These are phyloP conservation scores for Dryadomyces quercivorus DNA, from an alignment of 2,329 filamentous ascomycete species.

Conservation along the genomic window DNA sequence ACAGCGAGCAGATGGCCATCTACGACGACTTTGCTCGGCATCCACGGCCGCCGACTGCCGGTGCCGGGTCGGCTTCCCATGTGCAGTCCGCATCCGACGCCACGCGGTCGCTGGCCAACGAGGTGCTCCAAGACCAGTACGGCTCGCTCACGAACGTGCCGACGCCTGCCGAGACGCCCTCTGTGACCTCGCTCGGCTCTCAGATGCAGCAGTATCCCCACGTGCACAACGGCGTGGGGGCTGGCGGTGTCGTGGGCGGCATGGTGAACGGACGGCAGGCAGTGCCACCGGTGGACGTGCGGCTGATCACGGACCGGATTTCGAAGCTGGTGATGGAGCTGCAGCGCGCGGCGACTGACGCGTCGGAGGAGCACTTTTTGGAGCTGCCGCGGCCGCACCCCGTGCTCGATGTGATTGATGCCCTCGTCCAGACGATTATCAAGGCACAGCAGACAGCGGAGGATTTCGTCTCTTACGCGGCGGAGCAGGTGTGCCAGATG, in stretches of 20 bases:
- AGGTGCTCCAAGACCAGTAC: constrained; percentile 52
- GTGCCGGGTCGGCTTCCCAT: constrained; percentile 34
- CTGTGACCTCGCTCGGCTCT: constrained; percentile 37
- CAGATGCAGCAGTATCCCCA: constrained; percentile 46
- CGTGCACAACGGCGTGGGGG: constrained; percentile 26
- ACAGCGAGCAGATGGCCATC: constrained; percentile 84
- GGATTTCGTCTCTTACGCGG: constrained; percentile 45
- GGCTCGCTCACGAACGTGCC: constrained; percentile 42
- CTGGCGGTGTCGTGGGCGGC: background rate
- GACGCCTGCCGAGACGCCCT: constrained; percentile 47
- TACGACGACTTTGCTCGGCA: constrained; percentile 94
- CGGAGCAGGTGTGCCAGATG: constrained; percentile 44
- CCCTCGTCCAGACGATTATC: constrained; percentile 49
- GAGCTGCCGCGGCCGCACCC: constrained; percentile 46
- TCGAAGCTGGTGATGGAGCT: constrained; percentile 47
- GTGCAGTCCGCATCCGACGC: constrained; percentile 47
- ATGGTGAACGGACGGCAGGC: constrained; percentile 39
- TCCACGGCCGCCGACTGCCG: constrained; percentile 35
- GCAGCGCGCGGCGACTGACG: constrained; percentile 37
- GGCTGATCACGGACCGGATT: constrained; percentile 40
- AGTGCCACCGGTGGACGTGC: constrained; percentile 34
- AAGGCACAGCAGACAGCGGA: constrained; percentile 50
- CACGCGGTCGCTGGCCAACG: constrained; percentile 49
- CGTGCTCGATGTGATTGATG: constrained; percentile 51
- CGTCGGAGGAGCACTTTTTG: constrained; percentile 45